These are phyloP conservation scores for Monilinia fructicola DNA, from an alignment of 2,329 filamentous ascomycete genomes.

Conservation along the genomic window DNA sequence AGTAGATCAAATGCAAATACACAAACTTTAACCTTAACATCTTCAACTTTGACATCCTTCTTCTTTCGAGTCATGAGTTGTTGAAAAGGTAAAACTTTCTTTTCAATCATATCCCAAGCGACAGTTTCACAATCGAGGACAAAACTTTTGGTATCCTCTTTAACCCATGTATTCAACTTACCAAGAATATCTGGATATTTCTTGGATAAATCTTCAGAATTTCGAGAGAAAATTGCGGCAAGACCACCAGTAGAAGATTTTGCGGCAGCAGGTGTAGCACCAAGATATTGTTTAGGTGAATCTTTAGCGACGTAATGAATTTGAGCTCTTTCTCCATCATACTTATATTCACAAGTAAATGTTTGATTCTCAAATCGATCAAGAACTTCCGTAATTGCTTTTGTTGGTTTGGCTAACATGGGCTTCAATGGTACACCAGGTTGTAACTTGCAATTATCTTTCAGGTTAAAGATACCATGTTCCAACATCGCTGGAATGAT, in stretches of 20 bases:
- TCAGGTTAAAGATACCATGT: constrained; percentile 79
- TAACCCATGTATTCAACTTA: constrained; percentile 87
- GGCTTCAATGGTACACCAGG: constrained; percentile 95
- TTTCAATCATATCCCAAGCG: constrained; percentile 91
- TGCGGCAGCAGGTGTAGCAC: constrained; percentile 58
- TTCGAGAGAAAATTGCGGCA: constrained; percentile 92
- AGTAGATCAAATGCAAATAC: constrained; percentile 95
- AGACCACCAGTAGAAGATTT: constrained; percentile 61
- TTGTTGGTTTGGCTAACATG: constrained; percentile 98
- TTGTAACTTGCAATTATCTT: constrained; percentile 83
- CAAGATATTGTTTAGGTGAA: constrained; percentile 65
- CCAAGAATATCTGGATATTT: constrained; percentile 96
- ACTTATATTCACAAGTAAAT: constrained; percentile 99
- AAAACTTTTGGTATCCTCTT: constrained; percentile 86
- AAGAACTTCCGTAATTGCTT: constrained; percentile 94
- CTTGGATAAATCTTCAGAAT: constrained; percentile 94
- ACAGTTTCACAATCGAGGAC: constrained; percentile 99
- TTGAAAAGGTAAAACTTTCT: constrained; percentile 96
- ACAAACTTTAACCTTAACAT: constrained; percentile 95
- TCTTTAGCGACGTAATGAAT: constrained; percentile 94
- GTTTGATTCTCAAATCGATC: constrained; percentile 94
- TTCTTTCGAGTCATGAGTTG: constrained; percentile 97
- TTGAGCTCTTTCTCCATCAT: constrained; percentile 96
- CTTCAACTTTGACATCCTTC: constrained; percentile 93
- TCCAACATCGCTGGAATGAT: constrained; percentile 88